Base-by-base conservation (phyloP, 495 filamentous ascomycete genomes). In the Pyrenopolyporus hunteri region DNA sequence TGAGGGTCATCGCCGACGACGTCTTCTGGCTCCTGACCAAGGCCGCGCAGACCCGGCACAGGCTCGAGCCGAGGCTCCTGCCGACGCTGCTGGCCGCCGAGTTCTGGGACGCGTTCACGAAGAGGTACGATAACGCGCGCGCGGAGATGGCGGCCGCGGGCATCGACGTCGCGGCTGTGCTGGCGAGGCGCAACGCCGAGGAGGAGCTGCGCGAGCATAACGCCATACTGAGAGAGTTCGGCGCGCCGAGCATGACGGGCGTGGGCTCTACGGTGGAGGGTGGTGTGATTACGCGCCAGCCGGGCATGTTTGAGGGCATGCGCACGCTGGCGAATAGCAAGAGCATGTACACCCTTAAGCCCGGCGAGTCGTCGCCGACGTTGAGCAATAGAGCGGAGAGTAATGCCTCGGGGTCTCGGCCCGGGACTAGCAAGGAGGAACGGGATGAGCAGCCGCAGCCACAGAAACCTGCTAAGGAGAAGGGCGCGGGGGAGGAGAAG, bases 91-190 rank as follows among this genome's bases (percentile, higher is more conserved):
- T 71, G 1, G 43, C 59, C 7, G 57, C 55, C 43, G 57, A 39
- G 7, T 73, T 73, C 58, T 73, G 69, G 60, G n/a, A 10, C 9
- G 40, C 64, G 17, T 73, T 73, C 14, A 64, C 57, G 17, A 10
- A 16, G 9, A 22, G 42, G 2, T 19, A 69, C 13, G 23, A 10
- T 0, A 9, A 26, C 0, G 70, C 70, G 14, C 29, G 59, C 9
- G 1, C 49, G 20, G 69, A 62, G 53, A 57, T 71, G 48, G 45
- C 59, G 29, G 31, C 29, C 0, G 69, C 69, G 2, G 69, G 69
- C 11, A 67, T 71, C 49, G 66, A 71, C 19, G 59, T 71, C 6
- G 36, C 33, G 4, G 52, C 32, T 0, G 60, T 69, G 33, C 50
- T 65, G 2, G 60, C 57, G 2, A 35, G n/a, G 0, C 69, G 67